Percentiles rank a stretch among this genome's conserved stretches.
Conservation (phyloP, 768 basidiomycete genomes). For the Rhodotorula paludigena region DNA sequence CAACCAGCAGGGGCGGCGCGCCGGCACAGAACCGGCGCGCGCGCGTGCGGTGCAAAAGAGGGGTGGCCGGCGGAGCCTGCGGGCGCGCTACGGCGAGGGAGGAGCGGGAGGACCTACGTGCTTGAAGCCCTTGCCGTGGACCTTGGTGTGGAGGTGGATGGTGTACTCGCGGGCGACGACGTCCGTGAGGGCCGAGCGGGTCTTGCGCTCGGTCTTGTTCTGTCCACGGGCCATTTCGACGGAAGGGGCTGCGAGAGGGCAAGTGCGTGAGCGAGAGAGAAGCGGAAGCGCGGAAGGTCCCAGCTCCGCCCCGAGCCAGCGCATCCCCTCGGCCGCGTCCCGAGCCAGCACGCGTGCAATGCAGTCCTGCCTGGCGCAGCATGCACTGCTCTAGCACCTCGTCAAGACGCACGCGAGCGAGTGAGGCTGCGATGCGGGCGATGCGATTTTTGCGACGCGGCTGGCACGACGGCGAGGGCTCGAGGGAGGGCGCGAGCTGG, state of each 20-base stretch:
- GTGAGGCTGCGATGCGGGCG: background rate
- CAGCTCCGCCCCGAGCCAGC: too few species aligned
- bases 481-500: background rate
- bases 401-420: background rate
- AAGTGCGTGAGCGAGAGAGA: conserved; percentile 49
- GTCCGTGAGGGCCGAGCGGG: conserved; percentile 92
- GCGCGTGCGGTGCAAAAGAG: background rate
- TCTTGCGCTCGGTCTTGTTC: conserved; percentile 56
- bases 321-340: background rate
- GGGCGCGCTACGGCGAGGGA: background rate
- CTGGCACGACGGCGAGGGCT: background rate
- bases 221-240: conserved; percentile 41
- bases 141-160: conserved; percentile 44
- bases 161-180: conserved; percentile 98
- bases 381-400: too few species aligned
- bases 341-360: too few species aligned
- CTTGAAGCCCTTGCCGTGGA: conserved; percentile 41
- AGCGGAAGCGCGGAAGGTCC: conserved; percentile 47
- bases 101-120: conserved; percentile 20
- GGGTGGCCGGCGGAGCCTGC: background rate
- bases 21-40: background rate
- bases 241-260: conserved; percentile 47
- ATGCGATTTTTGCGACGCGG: background rate
- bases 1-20: too few species aligned
- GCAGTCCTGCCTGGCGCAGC: too few species aligned